Base-by-base conservation (phyloP, 352 stramenopile species). In the Phytophthora sp. region DNA sequence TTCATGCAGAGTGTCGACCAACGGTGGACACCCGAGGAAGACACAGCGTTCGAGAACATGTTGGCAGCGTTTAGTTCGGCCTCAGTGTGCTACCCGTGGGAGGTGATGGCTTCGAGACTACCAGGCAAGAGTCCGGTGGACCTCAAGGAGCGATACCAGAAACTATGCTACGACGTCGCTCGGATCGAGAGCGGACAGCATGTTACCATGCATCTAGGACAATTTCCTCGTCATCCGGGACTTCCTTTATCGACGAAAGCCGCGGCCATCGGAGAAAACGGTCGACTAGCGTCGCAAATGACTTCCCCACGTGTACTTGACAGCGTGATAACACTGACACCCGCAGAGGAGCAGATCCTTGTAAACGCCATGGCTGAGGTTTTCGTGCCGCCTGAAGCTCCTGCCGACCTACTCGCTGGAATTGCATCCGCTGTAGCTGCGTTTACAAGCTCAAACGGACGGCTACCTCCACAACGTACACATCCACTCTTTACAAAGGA, bases 111-210 rank as follows among this genome's bases (percentile, higher is more conserved):
- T 3, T 71, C 68, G 17, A 60, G 69, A 43, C 59, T 93, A 3
- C 71, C 71, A 7, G 74, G 72, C 15, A 93, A 91, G 51, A 77
- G 69, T 2, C 53, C 76, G 3, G 66, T 74, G 1, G 80, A 85
- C 17, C 64, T 88, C 4, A 76, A 85, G 9, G 82, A 89, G 41
- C 73, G 86, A 37, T 95, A 88, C 62, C 63, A 83, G 52, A 88
- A 89, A 74, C 83, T 92, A 24, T 89, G 85, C 50, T 80, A 89
- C 43, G 86, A 94, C 51, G 62, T 94, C 7, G 74, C 78, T n/a
- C 67, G 76, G 11, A 92, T 94, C 37, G 83, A 94, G 50, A 69
- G 49, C 13, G 82, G 82, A 0, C 74, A 89, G 35, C 80, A 90
- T 26, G 69, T 91, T 2, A 78, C 68, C 24, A 91, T 89, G 79